A percentile compares a stretch with the other conserved stretches of the same genome.
Conservation (phyloP, 371 early-diverging fungal genomes). For the Mucor irregularis region DNA sequence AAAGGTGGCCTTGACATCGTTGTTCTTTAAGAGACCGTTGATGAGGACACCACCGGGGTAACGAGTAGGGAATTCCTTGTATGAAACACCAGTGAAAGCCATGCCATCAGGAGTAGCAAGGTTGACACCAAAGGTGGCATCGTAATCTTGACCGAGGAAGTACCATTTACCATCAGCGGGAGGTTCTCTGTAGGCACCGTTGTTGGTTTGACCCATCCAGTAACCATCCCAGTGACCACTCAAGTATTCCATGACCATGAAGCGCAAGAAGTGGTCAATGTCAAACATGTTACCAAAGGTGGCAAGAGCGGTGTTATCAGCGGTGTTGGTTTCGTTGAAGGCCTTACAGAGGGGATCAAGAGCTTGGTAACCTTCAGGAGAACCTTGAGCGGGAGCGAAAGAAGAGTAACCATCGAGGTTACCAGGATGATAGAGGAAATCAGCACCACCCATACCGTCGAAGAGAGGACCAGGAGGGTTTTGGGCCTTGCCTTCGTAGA, state of each 20-base stretch:
- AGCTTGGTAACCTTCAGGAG: slow-evolving; percentile 39
- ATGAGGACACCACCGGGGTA: slow-evolving; percentile 52
- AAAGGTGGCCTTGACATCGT: slow-evolving; percentile 35
- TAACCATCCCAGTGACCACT: slow-evolving; percentile 61
- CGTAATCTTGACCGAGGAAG: slow-evolving; percentile 53
- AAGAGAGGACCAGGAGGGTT: slow-evolving; percentile 48
- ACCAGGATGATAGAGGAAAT: slow-evolving; percentile 38
- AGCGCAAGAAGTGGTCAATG: slow-evolving; percentile 50
- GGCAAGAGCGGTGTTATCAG: slow-evolving; percentile 41
- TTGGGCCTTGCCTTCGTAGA: slow-evolving; percentile 47
- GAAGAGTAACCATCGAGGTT: slow-evolving; percentile 30
- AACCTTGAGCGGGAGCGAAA: slow-evolving; percentile 30
- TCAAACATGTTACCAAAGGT: slow-evolving; percentile 42
- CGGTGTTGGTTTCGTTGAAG: slow-evolving; percentile 37
- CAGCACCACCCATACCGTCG: slow-evolving; percentile 57
- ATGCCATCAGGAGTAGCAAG: slow-evolving; percentile 29
- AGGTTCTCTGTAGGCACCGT: slow-evolving; percentile 48
- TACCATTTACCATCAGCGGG: slow-evolving; percentile 45
- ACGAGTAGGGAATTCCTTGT: slow-evolving; percentile 39
- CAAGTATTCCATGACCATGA: slow-evolving; percentile 63
- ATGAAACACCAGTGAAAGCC: slow-evolving; percentile 36
- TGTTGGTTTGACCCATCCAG: slow-evolving; percentile 59
- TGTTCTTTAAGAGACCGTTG: slow-evolving; percentile 53
- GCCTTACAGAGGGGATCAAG: slow-evolving; percentile 42
- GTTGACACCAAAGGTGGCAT: slow-evolving; percentile 62